A percentile compares a stretch with the other conserved stretches of the same genome.
Conservation (phyloP, 2,329 filamentous ascomycete genomes). For the Cephalotrichum gorgonifer region DNA sequence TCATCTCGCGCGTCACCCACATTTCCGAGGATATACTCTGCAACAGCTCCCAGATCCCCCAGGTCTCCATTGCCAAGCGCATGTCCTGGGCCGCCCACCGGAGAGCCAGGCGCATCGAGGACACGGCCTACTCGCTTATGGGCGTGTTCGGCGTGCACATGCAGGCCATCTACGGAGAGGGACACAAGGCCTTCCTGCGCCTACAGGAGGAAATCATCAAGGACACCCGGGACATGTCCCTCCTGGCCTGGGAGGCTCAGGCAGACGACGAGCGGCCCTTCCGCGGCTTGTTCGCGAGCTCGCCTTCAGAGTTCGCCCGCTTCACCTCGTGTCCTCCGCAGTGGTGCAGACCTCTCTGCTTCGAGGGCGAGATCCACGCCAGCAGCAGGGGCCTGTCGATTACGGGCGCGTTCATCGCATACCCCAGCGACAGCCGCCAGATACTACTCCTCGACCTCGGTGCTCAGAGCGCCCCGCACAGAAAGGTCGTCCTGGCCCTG, state of each 20-base stretch:
- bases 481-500: background rate
- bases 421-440: background rate
- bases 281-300: background rate
- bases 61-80: constrained; percentile 10
- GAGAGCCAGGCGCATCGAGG: constrained; percentile 14
- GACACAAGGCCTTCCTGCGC: constrained; percentile 18
- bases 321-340: background rate
- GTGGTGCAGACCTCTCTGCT: background rate
- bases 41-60: constrained; percentile 2
- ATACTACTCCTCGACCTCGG: constrained; percentile 1
- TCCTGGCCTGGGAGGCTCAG: constrained; percentile 16
- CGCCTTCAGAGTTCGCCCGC: background rate
- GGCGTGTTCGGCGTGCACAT: constrained; percentile 18
- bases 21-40: constrained; percentile 12
- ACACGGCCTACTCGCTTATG: constrained; percentile 17
- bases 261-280: background rate
- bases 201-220: constrained; percentile 24
- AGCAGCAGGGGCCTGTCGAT: background rate
- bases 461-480: background rate
- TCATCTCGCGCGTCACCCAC: constrained; percentile 11
- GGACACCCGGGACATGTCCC: constrained; percentile 20
- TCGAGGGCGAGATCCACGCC: background rate
- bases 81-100: constrained; percentile 17
- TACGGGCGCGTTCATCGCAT: background rate
- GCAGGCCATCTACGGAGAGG: constrained; percentile 18